Base-by-base conservation (phyloP, 129 eudicot species). In the Escallonia herrerae region DNA sequence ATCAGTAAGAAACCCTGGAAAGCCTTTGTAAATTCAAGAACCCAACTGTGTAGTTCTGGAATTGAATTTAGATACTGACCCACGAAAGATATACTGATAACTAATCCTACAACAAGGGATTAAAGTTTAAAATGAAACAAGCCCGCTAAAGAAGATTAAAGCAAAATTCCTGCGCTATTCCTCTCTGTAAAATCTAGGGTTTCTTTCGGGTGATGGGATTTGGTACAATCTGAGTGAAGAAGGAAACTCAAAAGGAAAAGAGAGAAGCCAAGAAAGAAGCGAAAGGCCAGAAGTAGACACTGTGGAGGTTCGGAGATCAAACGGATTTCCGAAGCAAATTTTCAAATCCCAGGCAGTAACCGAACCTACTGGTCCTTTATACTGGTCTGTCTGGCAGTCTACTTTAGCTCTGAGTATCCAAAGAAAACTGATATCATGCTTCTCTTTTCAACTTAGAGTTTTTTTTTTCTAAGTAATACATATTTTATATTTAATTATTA, bases 241-340 rank as follows among this genome's bases (percentile, higher is more conserved):
- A 53, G 68, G n/a, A 62, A 62, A 56, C 43, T 46, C 54, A 62
- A 66, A 62, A 46, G 46, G 69, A 53, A 66, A 14, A 4, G 64
- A 51, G 40, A 63, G 22, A n/a, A 46, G 65, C 42, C 7, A 40
- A 42, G 52, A 42, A 45, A 70, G 82, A 63, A 60, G 14, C 22
- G 14, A 51, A 64, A 64, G 40, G 53, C 11, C 15, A 52, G 67
- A 77, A 39, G 65, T 12, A 52, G 63, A 65, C 15, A 54, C 15
- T 14, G 60, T 48, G 45, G 54, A 76, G 78, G 76, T 72, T 73
- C 69, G 78, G 78, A 41, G 22, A 57, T 40, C 66, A 67, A 84
- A 84, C 90, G 83, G 83, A 66, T 55, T 72, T 15, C 72, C 82
- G 77, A 66, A 62, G 66, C 82, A 12, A 55, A 65, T 41, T 14